phyloP scores from a whole-genome alignment of 208 protist genomes.

The Balamuthia mandrillaris region DNA sequence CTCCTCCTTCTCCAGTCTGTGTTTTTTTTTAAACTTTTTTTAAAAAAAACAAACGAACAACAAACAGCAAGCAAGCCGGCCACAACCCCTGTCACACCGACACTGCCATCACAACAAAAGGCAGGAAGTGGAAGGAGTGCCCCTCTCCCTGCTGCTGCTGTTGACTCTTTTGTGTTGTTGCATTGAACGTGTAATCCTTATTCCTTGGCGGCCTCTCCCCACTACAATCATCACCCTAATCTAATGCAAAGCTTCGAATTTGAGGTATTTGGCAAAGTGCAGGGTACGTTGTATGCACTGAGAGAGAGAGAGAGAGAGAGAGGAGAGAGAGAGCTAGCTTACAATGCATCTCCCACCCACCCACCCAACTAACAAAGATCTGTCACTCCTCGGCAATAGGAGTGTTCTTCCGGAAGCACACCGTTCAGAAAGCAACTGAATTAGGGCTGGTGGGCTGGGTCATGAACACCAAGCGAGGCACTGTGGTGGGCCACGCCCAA shows the following conservation, averaged over 20 bases:
- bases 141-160: no score
- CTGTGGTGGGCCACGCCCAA: conserved; percentile 20
- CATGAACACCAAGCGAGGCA: conserved; percentile 4
- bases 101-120: no score
- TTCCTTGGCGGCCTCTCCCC: no score
- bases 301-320: neutral
- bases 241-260: conserved; percentile 4
- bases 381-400: neutral
- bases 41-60: no score
- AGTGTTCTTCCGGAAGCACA: neutral
- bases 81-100: no score
- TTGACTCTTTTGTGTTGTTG: no score
- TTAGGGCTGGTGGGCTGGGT: conserved; percentile 22
- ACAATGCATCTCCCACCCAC: neutral
- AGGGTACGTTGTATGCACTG: neutral
- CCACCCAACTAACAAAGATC: neutral
- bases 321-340: neutral
- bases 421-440: neutral
- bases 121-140: no score
- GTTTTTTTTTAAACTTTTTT: no score
- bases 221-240: no score
- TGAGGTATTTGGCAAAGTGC: conserved; percentile 31
- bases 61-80: no score
- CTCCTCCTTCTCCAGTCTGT: no score
- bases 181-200: no score